These are phyloP conservation scores for Gossypium armourianum DNA, from an alignment of 441 rosid genomes.

Conservation along the genomic window DNA sequence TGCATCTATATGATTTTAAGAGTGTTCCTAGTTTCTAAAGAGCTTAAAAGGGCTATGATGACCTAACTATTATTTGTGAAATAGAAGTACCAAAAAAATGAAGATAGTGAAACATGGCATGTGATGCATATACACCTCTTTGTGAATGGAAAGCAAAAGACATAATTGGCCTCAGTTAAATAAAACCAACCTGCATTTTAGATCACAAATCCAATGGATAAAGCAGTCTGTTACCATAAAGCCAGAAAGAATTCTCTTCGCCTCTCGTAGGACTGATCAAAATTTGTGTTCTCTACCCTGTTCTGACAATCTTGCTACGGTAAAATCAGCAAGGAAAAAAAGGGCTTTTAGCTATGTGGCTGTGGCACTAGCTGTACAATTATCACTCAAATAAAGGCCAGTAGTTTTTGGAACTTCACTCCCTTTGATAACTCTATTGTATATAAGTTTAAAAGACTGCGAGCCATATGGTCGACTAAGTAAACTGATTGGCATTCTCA, in stretches of 20 bases:
- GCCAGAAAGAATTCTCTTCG: slow-evolving; percentile 14
- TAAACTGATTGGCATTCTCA: slow-evolving; percentile 87
- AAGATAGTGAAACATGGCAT: neutral
- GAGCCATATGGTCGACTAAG: slow-evolving; percentile 84
- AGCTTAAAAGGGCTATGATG: neutral
- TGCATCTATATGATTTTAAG: neutral
- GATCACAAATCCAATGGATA: slow-evolving; percentile 13
- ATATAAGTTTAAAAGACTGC: slow-evolving; percentile 64
- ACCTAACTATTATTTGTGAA: neutral
- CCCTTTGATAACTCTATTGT: slow-evolving; percentile 72
- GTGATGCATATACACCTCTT: neutral
- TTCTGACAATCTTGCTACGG: slow-evolving; percentile 15
- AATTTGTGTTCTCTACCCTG: slow-evolving; percentile 14
- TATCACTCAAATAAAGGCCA: slow-evolving; percentile 30
- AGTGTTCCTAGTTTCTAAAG: neutral
- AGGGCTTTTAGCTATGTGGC: slow-evolving; percentile 22
- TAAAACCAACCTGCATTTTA: slow-evolving; percentile 31
- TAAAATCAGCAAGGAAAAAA: slow-evolving; percentile 13
- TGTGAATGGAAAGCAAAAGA: neutral
- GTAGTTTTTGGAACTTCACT: slow-evolving; percentile 57
- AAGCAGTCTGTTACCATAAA: slow-evolving; percentile 12
- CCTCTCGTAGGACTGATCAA: slow-evolving; percentile 14
- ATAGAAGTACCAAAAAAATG: neutral
- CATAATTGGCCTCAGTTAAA: slow-evolving; percentile 1
- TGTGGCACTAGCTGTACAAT: slow-evolving; percentile 30